These are phyloP conservation scores for Verticillium zaregamsianum DNA, from an alignment of 2,329 filamentous ascomycete genomes.

Conservation along the genomic window DNA sequence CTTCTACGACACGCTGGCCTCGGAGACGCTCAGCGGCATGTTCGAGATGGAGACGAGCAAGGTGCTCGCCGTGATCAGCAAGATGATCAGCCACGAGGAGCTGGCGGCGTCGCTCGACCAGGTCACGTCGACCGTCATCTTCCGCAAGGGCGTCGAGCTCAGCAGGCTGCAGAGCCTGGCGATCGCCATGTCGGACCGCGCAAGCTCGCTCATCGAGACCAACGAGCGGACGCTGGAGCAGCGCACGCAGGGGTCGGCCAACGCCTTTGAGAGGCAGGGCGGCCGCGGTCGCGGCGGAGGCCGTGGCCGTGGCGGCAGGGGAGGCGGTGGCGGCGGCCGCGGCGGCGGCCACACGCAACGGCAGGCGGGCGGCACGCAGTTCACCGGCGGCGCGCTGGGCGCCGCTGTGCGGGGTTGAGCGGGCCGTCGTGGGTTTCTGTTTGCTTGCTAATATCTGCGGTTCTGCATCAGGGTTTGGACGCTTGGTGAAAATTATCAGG, in stretches of 20 bases:
- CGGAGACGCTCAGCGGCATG: conserved; percentile 83
- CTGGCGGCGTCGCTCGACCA: conserved; percentile 94
- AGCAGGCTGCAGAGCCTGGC: conserved; percentile 93
- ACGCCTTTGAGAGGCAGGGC: conserved; percentile 91
- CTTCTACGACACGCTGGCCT: conserved; percentile 94
- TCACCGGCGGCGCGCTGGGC: conserved; percentile 76
- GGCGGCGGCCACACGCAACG: conserved; percentile 57
- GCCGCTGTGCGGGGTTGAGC: conserved; percentile 58
- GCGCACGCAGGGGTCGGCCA: conserved; percentile 90
- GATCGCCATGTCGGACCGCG: conserved; percentile 92
- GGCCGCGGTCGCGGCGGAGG: conserved; percentile 66
- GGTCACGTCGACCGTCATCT: conserved; percentile 95
- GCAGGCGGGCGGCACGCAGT: conserved; percentile 71
- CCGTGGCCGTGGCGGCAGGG: conserved; percentile 57
- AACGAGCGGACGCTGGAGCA: conserved; percentile 98
- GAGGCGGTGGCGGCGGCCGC: conserved; percentile 58
- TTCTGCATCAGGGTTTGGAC: conserved; percentile 15
- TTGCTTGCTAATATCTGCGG: conserved; percentile 12
- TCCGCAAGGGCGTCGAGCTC: conserved; percentile 98
- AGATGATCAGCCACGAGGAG: conserved; percentile 99
- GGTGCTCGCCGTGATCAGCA: conserved; percentile 91
- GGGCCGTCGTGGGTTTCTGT: conserved; percentile 2
- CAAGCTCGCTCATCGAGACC: conserved; percentile 88
- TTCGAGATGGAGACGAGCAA: conserved; percentile 91
- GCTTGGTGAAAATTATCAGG: conserved; percentile 15